Percentiles rank a stretch among this genome's conserved stretches.
Evolutionary conservation across 192 early-diverging fungal genomes (phyloP).

Genomic region (Dissophora ornata): DNA sequence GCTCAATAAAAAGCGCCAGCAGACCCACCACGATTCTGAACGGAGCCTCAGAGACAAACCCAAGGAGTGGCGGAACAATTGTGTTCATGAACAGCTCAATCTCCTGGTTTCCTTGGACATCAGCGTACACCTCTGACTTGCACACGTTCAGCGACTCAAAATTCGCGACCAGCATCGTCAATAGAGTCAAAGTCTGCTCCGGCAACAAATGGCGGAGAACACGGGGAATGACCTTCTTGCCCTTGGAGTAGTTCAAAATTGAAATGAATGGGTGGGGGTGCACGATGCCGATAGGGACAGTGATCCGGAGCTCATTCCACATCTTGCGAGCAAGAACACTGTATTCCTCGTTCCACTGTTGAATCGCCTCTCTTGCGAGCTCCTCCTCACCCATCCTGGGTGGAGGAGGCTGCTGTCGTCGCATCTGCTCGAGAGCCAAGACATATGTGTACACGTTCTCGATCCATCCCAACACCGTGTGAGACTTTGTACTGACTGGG

Average conservation of each 20-base stretch:
- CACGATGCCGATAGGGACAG: constrained; percentile 69
- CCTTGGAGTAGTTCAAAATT: constrained; percentile 88
- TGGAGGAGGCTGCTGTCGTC: constrained; percentile 72
- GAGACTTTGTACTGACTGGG: constrained; percentile 63
- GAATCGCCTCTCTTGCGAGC: constrained; percentile 59
- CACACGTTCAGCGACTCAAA: constrained; percentile 81
- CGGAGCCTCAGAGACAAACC: constrained; percentile 85
- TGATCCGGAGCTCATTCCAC: constrained; percentile 72
- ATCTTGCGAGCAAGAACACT: constrained; percentile 61
- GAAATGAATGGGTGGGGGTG: constrained; percentile 90
- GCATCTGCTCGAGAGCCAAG: constrained; percentile 84
- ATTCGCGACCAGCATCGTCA: constrained; percentile 81
- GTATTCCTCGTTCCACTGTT: constrained; percentile 63
- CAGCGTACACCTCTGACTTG: constrained; percentile 60
- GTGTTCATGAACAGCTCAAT: constrained; percentile 90
- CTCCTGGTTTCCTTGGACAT: constrained; percentile 65
- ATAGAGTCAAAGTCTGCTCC: constrained; percentile 82
- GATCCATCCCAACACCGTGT: constrained; percentile 71
- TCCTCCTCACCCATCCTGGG: constrained; percentile 66
- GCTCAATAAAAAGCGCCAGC: constrained; percentile 86
- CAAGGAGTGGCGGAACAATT: constrained; percentile 86
- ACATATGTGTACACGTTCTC: constrained; percentile 86
- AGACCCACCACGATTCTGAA: constrained; percentile 84
- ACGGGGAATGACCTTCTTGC: constrained; percentile 89
- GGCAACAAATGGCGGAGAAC: constrained; percentile 79